A percentile compares a stretch with the other conserved stretches of the same genome.
These are phyloP conservation scores for Athelia sp. DNA, from an alignment of 1,284 basidiomycete genomes.

Conservation along the genomic window DNA sequence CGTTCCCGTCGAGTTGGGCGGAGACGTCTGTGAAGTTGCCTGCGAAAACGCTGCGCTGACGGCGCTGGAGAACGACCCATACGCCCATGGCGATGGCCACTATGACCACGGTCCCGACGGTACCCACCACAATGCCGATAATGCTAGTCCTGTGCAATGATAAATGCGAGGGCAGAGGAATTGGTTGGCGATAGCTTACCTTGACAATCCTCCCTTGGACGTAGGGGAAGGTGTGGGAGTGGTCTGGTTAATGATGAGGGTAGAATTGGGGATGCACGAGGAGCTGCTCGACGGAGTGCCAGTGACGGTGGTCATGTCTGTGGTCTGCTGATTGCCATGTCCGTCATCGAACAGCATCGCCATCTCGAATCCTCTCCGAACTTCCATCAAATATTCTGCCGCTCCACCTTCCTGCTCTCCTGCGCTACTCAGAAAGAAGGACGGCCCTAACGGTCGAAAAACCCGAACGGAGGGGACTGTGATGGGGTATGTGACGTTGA, in stretches of 20 bases:
- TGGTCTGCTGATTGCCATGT: conserved; percentile 21
- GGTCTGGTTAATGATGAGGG: too few relatives aligned
- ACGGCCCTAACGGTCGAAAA: conserved; percentile 37
- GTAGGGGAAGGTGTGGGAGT: background rate
- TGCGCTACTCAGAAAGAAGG: conserved; percentile 33
- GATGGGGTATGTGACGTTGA: conserved; percentile 40
- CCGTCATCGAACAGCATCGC: conserved; percentile 33
- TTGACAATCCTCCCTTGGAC: conserved; percentile 1
- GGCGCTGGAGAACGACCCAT: background rate
- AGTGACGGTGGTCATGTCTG: conserved; percentile 21
- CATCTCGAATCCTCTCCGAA: conserved; percentile 30
- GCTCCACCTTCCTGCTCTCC: conserved; percentile 24
- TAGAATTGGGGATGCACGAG: conserved; percentile 19
- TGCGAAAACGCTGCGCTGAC: background rate
- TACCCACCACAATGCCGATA: background rate
- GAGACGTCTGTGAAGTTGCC: background rate
- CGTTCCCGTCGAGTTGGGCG: conserved; percentile 18
- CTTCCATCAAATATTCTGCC: conserved; percentile 41
- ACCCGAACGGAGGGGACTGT: conserved; percentile 38
- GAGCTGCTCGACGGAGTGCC: conserved; percentile 21
- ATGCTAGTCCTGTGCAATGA: background rate
- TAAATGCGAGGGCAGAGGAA: background rate
- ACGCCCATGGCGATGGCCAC: background rate
- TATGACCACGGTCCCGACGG: background rate
- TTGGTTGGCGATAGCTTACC: conserved; percentile 10